Base-by-base conservation (phyloP, 2,329 filamentous ascomycete species). In the Calcarisporium arbuscula region DNA sequence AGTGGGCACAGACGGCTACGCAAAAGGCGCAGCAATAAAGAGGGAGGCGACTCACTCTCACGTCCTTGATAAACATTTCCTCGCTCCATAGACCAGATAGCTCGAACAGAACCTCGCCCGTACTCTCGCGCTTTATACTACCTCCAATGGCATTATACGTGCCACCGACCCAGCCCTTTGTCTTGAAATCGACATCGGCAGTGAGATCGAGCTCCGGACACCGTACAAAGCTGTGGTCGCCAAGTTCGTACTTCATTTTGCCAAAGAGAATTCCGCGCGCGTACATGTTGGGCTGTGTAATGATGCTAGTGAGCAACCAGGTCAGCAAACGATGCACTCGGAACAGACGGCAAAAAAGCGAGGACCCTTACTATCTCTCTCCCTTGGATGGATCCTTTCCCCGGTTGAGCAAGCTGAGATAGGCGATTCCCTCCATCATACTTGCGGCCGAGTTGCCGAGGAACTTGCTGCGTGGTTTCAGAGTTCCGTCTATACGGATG, bases 221-320 rank as follows among this genome's bases (percentile, higher is more conserved):
- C 46, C 82, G 77, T 15, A 98, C 85, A 50, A 88, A 86, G 57
- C 89, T 95, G 65, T 95, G 89, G 57, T 96, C 90, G 44, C 90
- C 92, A 7, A 98, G 77, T 65, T 98, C 92, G 61, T 96, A 98
- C 61, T 95, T 96, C 92, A 98, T 96, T 61, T 95, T 96, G 30
- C 92, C 92, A 52, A 98, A 95, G 8, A 98, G 70, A 40, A 98
- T 96, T 22, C 92, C 90, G 42, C 92, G 78, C 16, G 90, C 92
- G 59, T 98, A 98, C 88, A 98, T 98, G 66, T 98, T 98, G 14
- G 92, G 92, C 54, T 98, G 92, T 5, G 92, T 96, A 34, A 96
- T 64, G 52, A 94, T 85, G 61, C 86, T 94, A 14, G 18, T 9
- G 15, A 32, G 20, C 12, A n/a, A 18, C 20, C 30, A 10, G 18